These are phyloP conservation scores for Hypoxylon rickii DNA, from an alignment of 495 filamentous ascomycete genomes.

Conservation along the genomic window DNA sequence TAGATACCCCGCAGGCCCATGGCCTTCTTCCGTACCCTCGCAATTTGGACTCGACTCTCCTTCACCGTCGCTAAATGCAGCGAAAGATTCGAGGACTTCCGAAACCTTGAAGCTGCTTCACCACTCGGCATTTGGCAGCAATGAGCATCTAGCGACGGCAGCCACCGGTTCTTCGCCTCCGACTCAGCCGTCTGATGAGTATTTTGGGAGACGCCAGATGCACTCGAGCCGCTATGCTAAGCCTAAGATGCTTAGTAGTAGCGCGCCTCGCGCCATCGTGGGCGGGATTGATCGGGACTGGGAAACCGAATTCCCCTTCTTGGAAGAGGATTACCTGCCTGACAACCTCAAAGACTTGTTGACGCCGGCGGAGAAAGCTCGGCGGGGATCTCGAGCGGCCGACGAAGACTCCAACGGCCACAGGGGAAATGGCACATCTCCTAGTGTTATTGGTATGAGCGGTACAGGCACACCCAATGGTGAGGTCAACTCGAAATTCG, in stretches of 20 bases:
- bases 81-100: conserved; percentile 63
- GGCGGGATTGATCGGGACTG: conserved; percentile 69
- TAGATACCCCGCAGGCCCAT: conserved; percentile 73
- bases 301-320: conserved; percentile 82
- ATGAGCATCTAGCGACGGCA: conserved; percentile 51
- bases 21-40: conserved; percentile 89
- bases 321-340: conserved; percentile 89
- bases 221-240: conserved; percentile 83
- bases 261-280: conserved; percentile 62
- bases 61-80: conserved; percentile 67
- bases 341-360: conserved; percentile 86
- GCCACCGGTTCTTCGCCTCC: conserved; percentile 69
- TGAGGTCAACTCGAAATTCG: conserved; percentile 68
- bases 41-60: conserved; percentile 92
- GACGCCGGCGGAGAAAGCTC: conserved; percentile 85
- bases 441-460: conserved; percentile 40
- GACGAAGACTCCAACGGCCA: conserved; percentile 59
- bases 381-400: conserved; percentile 73
- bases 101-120: conserved; percentile 81
- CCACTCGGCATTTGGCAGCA: conserved; percentile 77
- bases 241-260: conserved; percentile 77
- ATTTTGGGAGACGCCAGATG: conserved; percentile 73
- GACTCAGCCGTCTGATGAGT: conserved; percentile 62
- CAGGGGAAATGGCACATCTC: conserved; percentile 42
- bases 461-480: conserved; percentile 49